Base-by-base conservation (phyloP, 352 stramenopile species). In the Elongisporangium anandrum region DNA sequence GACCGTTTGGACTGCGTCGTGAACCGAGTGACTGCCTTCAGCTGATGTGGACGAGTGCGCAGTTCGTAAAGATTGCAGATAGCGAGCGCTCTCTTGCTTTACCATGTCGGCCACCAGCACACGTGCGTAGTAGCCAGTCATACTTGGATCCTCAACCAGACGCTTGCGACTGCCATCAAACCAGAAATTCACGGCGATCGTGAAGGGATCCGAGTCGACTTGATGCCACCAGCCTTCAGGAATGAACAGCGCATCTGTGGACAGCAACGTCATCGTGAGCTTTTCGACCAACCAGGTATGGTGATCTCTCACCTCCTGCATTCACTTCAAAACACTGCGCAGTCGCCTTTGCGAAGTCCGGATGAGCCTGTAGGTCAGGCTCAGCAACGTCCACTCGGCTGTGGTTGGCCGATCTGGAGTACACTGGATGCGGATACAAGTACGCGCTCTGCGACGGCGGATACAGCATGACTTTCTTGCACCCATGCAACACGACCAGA, bases 141-240 rank as follows among this genome's bases (percentile, higher is more conserved):
- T 83, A 0, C 61, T 34, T 26, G 72, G 60, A 24, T 85, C 61
- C 19, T 56, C 26, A 10, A 81, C 62, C 12, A 94, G 68, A 52
- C 75, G 62, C 23, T 85, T 64, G 41, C 85, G 75, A 13, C 88
- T 34, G 8, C 84, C 84, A 63, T 88, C 70, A 57, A 85, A 93
- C 86, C 86, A 95, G 56, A 81, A 94, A 64, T 95, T 95, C 50
- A 92, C 59, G 7, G 84, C 86, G 53, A 95, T 85, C 0, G 83
- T 93, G 60, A 77, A 88, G 22, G 75, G 63, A 20, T 87, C 79
- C 26, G 83, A 89, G 57, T 88, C 79, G 13, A 95, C 84, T 61
- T 91, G 82, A 57, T 95, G 86, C 86, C 86, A 95, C 86, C 86
- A 95, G 5, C 86, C 86, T 56, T 95, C 86, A 0, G 86, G 86